These are phyloP conservation scores for Aspergillus spinulosporus DNA, from an alignment of 2,329 filamentous ascomycete genomes.

Conservation along the genomic window DNA sequence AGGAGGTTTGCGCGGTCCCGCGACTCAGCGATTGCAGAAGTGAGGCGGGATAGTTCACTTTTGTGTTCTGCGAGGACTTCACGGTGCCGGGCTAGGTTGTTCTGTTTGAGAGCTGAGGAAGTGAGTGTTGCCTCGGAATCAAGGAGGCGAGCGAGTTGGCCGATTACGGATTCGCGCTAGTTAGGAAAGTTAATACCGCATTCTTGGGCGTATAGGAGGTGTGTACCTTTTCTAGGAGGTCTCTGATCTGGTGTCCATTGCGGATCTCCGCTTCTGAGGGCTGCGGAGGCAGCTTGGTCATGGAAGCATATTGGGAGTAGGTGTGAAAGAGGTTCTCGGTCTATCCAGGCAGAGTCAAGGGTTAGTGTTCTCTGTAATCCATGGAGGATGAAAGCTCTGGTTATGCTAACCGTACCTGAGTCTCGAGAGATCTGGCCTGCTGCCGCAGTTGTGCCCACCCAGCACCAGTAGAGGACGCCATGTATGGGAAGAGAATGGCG, in stretches of 20 bases:
- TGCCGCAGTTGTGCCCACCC: slow-evolving; percentile 95
- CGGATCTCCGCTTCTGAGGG: slow-evolving; percentile 80
- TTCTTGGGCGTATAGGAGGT: not conserved
- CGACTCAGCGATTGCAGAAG: slow-evolving; percentile 69
- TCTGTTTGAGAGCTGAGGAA: slow-evolving; percentile 92
- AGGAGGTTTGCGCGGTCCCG: slow-evolving; percentile 88
- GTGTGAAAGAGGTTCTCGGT: slow-evolving; percentile 70
- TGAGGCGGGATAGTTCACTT: slow-evolving; percentile 75
- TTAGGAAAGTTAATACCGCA: not conserved
- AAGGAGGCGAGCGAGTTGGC: slow-evolving; percentile 81
- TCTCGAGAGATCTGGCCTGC: slow-evolving; percentile 84
- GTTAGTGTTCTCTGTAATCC: not conserved
- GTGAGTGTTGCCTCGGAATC: slow-evolving; percentile 87
- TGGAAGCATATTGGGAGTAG: slow-evolving; percentile 87
- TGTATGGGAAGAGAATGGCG: slow-evolving; percentile 28
- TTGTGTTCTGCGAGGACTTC: slow-evolving; percentile 87
- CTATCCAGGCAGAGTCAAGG: slow-evolving; percentile 46
- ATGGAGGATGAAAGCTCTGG: not conserved
- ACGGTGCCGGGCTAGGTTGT: slow-evolving; percentile 86
- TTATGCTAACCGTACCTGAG: slow-evolving; percentile 65
- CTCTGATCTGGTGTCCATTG: slow-evolving; percentile 78
- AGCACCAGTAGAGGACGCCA: slow-evolving; percentile 58
- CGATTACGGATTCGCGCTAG: slow-evolving; percentile 78
- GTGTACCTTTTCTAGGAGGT: slow-evolving; percentile 64
- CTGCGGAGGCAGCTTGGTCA: slow-evolving; percentile 75